These are phyloP conservation scores for Papiliotrema terrestris DNA, from an alignment of 1,284 basidiomycete genomes.

Conservation along the genomic window DNA sequence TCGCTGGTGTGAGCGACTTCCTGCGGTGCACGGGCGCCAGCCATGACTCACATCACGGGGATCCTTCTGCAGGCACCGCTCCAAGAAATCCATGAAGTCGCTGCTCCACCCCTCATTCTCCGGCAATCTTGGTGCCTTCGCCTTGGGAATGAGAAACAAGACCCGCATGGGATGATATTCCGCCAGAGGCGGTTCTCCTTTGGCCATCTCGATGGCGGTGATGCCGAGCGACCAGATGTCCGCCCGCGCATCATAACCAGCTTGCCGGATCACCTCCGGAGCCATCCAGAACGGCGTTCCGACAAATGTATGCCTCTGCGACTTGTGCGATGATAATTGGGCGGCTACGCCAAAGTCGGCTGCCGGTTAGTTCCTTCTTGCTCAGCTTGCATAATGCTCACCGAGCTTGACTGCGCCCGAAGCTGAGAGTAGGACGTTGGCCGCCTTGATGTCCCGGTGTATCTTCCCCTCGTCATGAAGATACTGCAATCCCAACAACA, in stretches of 20 bases:
- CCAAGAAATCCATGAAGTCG: conserved; percentile 90
- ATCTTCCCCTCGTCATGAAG: conserved; percentile 92
- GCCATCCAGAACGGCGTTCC: conserved; percentile 99
- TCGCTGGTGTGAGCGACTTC: conserved; percentile 56
- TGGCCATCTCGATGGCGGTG: conserved; percentile 90
- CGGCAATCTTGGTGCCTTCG: conserved; percentile 84
- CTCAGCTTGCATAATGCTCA: conserved; percentile 25
- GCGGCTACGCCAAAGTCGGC: conserved; percentile 98
- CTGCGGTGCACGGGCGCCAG: conserved; percentile 13
- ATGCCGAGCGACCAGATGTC: conserved; percentile 97
- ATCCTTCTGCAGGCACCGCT: conserved; percentile 88
- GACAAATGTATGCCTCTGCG: conserved; percentile 90
- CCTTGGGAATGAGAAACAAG: conserved; percentile 84
- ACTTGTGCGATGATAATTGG: conserved; percentile 77
- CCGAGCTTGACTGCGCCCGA: conserved; percentile 87
- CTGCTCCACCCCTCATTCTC: conserved; percentile 65
- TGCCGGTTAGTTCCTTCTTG: conserved; percentile 15
- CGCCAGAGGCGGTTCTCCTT: conserved; percentile 85
- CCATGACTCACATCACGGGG: conserved; percentile 60
- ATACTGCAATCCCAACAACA: conserved; percentile 90
- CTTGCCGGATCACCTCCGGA: conserved; percentile 94
- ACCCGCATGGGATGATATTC: conserved; percentile 86
- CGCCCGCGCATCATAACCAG: conserved; percentile 92
- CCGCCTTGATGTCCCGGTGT: conserved; percentile 97
- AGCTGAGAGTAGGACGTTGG: conserved; percentile 87